These are phyloP conservation scores for Diaporthe sp. DNA, from an alignment of 2,329 filamentous ascomycete species.

Conservation along the genomic window DNA sequence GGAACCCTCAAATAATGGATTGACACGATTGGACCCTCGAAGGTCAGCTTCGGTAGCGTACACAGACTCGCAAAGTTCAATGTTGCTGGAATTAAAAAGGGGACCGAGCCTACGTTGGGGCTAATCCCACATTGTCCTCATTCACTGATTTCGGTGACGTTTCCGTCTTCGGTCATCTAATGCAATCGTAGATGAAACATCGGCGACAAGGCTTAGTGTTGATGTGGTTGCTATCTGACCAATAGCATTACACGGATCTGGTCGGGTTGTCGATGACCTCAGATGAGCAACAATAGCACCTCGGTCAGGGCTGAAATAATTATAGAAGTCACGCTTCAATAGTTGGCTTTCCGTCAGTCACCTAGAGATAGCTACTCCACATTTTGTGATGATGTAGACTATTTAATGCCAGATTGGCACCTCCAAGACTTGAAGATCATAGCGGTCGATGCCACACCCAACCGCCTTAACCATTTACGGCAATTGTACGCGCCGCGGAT, in stretches of 20 bases:
- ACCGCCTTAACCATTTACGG: not conserved
- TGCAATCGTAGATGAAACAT: not conserved
- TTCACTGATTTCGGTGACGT: not conserved
- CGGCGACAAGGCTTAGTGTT: not conserved
- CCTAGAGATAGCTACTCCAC: not conserved
- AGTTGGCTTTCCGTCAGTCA: not conserved
- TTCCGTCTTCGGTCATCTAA: not conserved
- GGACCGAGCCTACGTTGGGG: too few species aligned
- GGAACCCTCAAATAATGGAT: not conserved
- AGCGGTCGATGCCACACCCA: not conserved
- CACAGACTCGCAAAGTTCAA: not conserved
- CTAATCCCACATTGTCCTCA: not conserved
- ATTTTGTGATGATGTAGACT: too few species aligned
- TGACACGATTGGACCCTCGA: not conserved
- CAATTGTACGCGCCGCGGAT: not conserved
- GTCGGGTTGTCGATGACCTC: too few species aligned
- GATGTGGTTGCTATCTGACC: not conserved
- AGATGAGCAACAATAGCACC: not conserved
- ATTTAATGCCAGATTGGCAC: not conserved
- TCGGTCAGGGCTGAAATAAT: not conserved
- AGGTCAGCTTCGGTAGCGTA: not conserved
- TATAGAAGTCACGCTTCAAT: not conserved
- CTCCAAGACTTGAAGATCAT: not conserved
- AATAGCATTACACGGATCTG: conserved; percentile 15
- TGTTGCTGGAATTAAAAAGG: too few species aligned